Conservation (phyloP, 257 asterid genomes). For the Solanum paucissectum region DNA sequence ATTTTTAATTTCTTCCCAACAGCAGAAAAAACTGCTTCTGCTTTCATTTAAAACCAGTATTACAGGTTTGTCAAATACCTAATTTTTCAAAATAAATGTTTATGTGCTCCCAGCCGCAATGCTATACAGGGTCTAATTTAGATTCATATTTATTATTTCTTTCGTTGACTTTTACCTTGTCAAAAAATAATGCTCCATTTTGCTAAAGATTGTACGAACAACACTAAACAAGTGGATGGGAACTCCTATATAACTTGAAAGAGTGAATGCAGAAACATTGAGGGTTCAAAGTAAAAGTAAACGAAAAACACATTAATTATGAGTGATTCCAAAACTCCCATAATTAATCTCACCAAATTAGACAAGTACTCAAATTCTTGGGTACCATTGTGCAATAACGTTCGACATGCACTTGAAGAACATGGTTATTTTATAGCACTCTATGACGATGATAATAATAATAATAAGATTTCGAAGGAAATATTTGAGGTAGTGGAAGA, state of each 20-base stretch:
- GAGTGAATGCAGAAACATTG: not conserved
- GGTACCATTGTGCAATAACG: slow-evolving; percentile 22
- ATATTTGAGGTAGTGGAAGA: slow-evolving; percentile 22
- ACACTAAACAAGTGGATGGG: no score
- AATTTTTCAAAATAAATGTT: no score
- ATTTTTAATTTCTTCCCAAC: no score
- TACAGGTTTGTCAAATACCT: no score
- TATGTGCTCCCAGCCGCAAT: no score
- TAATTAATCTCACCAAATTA: slow-evolving; percentile 18
- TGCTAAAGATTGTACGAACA: no score
- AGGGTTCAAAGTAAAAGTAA: not conserved
- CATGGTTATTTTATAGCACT: slow-evolving; percentile 36
- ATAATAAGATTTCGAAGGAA: slow-evolving; percentile 10
- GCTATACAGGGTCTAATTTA: no score
- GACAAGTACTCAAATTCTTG: slow-evolving; percentile 19
- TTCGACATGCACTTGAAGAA: slow-evolving; percentile 46
- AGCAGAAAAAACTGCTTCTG: no score
- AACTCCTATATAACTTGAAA: not conserved
- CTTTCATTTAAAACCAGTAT: no score
- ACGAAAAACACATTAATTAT: not conserved
- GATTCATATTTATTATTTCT: no score
- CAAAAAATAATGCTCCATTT: no score
- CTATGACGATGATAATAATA: slow-evolving; percentile 3
- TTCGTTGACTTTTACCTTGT: no score
- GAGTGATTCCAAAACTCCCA: slow-evolving; percentile 15